Evolutionary conservation across 441 rosid genomes (phyloP), one percentile per base, ranked within the genome.

Genomic region (Raphanus hybrid): DNA sequence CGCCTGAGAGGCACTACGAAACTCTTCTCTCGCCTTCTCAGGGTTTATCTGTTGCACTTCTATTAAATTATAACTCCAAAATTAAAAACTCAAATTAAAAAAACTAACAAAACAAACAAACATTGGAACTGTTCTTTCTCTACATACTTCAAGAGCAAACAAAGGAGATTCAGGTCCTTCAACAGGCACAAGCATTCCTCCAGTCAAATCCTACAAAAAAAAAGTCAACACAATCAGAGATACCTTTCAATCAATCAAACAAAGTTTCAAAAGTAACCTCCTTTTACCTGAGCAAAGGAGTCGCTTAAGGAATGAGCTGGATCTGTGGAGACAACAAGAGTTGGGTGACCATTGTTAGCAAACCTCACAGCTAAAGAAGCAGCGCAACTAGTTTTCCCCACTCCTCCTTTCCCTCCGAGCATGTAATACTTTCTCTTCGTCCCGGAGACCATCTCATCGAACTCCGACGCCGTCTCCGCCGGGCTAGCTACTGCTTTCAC

Each of bases 341-440:
- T 94, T 6, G 97, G 97, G 76, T 92, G 99, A 26, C 97, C 97
- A 86, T 81, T 89, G 82, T 90, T 90, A 15, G 98, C 97, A 70
- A 94, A 90, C 80, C 88, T 91, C 9, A 92, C 97, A 9, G 97
- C 98, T 27, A 94, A 90, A 70, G 98, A 92, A 83, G 97, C 95
- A 66, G 98, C 97, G 23, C 97, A 91, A 52, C 97, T 94, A 3
- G 97, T 94, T 85, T 94, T 94, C 50, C 98, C 98, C 6, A 94
- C 97, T 79, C 98, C 97, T 74, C 98, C 98, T 81, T 94, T 94
- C 50, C 98, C 98, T 20, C 98, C 98, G 2, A 94, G 86, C 97
- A 92, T 82, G 82, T 89, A 94, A 78, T 90, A 94, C 87, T 91
- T 94, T 12, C 97, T 85, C 67, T 76, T 78, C 11, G 87, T 87